Percentiles rank a stretch among this genome's conserved stretches.
These are phyloP conservation scores for Dothidotthia symphoricarpi DNA, from an alignment of 2,329 filamentous ascomycete genomes.

Conservation along the genomic window DNA sequence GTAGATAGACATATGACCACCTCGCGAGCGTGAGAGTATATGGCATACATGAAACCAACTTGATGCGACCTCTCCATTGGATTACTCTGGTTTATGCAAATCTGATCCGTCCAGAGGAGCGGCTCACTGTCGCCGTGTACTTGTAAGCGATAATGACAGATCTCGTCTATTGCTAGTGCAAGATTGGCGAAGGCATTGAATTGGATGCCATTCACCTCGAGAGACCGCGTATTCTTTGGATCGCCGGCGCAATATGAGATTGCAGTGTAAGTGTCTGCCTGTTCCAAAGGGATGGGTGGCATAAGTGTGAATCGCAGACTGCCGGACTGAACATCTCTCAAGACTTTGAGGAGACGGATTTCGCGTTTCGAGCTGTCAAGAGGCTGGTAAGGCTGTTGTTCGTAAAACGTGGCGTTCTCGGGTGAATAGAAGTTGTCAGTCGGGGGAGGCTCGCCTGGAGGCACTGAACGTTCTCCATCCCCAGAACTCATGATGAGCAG, in stretches of 20 bases:
- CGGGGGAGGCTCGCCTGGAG: background rate
- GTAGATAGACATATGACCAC: constrained; percentile 3
- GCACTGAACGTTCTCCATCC: too few species aligned
- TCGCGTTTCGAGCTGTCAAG: background rate
- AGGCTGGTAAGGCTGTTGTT: background rate
- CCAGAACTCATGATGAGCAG: too few species aligned
- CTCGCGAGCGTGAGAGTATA: constrained; percentile 3
- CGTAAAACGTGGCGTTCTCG: background rate
- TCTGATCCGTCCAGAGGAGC: constrained; percentile 9
- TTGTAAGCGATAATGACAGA: background rate
- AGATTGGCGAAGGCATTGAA: constrained; percentile 8
- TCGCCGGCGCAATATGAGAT: constrained; percentile 5
- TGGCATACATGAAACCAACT: constrained; percentile 9
- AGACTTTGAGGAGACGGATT: constrained; percentile 1
- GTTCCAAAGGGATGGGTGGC: background rate
- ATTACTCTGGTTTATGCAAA: constrained; percentile 17
- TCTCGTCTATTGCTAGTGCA: background rate
- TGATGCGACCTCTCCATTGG: constrained; percentile 7
- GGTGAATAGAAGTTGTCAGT: constrained; percentile 4
- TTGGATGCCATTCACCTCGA: background rate
- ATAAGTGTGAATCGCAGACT: background rate
- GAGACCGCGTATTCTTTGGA: constrained; percentile 1
- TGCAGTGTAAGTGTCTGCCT: constrained; percentile 1
- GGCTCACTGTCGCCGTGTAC: background rate
- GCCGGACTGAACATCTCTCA: background rate